Conservation (phyloP, 176 grass and related monocot genomes). For the Zoysia pacifica region DNA sequence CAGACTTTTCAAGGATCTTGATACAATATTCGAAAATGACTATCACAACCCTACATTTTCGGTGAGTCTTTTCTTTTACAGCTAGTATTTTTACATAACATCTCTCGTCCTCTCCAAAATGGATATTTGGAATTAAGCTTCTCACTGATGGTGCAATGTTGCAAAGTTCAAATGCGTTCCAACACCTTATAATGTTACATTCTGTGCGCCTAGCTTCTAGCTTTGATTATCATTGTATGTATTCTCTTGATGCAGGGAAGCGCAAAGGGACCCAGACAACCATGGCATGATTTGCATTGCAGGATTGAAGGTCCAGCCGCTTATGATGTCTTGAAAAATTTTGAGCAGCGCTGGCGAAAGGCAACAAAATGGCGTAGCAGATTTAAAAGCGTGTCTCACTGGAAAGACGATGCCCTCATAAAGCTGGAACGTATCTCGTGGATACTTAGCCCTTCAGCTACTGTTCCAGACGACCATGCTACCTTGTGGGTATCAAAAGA, state of each 20-base stretch:
- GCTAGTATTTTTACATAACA: slow-evolving; percentile 25
- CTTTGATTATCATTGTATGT: slow-evolving; percentile 11
- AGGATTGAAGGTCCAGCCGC: slow-evolving; percentile 91
- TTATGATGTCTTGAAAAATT: slow-evolving; percentile 93
- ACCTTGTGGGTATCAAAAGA: slow-evolving; percentile 69
- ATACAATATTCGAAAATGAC: slow-evolving; percentile 83
- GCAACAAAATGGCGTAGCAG: slow-evolving; percentile 79
- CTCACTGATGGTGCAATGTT: background rate
- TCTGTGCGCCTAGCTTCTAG: background rate
- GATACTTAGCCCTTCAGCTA: slow-evolving; percentile 79
- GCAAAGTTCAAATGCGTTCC: background rate
- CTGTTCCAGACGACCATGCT: slow-evolving; percentile 60
- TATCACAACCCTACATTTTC: slow-evolving; percentile 87
- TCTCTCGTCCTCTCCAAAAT: slow-evolving; percentile 10
- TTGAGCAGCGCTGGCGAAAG: slow-evolving; percentile 90
- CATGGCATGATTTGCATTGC: slow-evolving; percentile 98
- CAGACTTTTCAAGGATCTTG: slow-evolving; percentile 81
- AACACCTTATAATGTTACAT: background rate
- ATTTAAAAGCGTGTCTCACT: slow-evolving; percentile 58
- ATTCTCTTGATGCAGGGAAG: slow-evolving; percentile 51
- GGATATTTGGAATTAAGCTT: slow-evolving; percentile 3
- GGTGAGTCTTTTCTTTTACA: slow-evolving; percentile 52
- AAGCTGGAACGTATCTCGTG: slow-evolving; percentile 92
- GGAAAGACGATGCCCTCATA: slow-evolving; percentile 91
- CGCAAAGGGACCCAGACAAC: slow-evolving; percentile 88